Evolutionary conservation across 2,329 filamentous ascomycete species (phyloP).

Genomic region (Diaporthe amygdali): DNA sequence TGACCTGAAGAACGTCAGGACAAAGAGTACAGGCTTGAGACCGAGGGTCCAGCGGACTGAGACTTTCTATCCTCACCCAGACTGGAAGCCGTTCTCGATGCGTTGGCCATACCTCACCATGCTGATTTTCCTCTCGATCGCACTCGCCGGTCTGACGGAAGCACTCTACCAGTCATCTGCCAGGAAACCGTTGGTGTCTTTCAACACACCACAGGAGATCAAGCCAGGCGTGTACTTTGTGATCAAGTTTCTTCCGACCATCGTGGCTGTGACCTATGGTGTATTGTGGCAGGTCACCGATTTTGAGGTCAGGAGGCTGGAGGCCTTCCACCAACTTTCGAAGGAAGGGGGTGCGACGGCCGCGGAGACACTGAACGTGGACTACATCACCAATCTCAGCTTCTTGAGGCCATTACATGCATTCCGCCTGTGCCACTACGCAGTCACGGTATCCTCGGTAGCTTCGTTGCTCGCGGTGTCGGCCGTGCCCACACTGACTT

Average conservation of each 20-base stretch:
- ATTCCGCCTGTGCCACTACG: slow-evolving; percentile 67
- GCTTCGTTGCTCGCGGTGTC: slow-evolving; percentile 70
- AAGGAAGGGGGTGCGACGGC: slow-evolving; percentile 64
- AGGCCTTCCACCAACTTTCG: slow-evolving; percentile 71
- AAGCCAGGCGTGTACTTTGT: slow-evolving; percentile 60
- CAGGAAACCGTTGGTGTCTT: slow-evolving; percentile 51
- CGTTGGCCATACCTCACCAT: slow-evolving; percentile 62
- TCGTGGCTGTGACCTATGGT: slow-evolving; percentile 66
- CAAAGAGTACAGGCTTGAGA: slow-evolving; percentile 44
- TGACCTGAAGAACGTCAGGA: slow-evolving; percentile 23
- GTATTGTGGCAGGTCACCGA: slow-evolving; percentile 71
- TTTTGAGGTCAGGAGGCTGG: slow-evolving; percentile 69
- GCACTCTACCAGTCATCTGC: slow-evolving; percentile 57
- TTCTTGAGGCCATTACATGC: slow-evolving; percentile 70
- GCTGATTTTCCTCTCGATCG: slow-evolving; percentile 59
- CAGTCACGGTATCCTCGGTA: slow-evolving; percentile 70
- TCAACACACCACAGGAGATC: slow-evolving; percentile 56
- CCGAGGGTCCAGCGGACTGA: slow-evolving; percentile 46
- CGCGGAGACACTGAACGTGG: slow-evolving; percentile 72
- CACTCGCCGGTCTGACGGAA: slow-evolving; percentile 59
- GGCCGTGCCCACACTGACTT: slow-evolving; percentile 71
- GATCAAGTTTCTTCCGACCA: slow-evolving; percentile 67
- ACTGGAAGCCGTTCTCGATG: slow-evolving; percentile 73
- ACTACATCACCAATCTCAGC: slow-evolving; percentile 73
- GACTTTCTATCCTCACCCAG: slow-evolving; percentile 65